Evolutionary conservation across 768 basidiomycete genomes (phyloP).

Genomic region (Mycena rosella): DNA sequence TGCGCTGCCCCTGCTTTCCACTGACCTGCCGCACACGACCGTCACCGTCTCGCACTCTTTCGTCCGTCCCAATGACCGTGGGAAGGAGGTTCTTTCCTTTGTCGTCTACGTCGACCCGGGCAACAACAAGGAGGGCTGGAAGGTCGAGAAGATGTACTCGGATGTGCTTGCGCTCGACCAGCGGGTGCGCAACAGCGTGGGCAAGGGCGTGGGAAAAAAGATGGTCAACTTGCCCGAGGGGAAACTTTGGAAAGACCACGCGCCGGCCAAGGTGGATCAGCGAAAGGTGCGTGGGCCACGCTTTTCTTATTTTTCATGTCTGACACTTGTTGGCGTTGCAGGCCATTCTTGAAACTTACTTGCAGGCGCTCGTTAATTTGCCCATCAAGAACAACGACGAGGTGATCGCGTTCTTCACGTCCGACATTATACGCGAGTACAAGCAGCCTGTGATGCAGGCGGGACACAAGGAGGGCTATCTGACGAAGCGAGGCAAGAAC

Average conservation of each 20-base stretch:
- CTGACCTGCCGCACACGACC: conserved; percentile 80
- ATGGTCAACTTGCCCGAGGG: conserved; percentile 90
- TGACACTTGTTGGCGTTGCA: conserved; percentile 42
- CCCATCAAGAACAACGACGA: conserved; percentile 91
- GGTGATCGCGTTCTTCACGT: conserved; percentile 92
- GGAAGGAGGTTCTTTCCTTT: conserved; percentile 94
- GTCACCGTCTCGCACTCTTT: conserved; percentile 83
- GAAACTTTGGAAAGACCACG: conserved; percentile 96
- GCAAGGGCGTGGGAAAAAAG: conserved; percentile 81
- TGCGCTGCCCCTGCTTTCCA: conserved; percentile 75
- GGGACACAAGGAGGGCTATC: conserved; percentile 94
- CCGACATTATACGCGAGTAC: conserved; percentile 84
- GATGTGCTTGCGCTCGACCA: conserved; percentile 93
- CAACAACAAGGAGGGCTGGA: conserved; percentile 79
- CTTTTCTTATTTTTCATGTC: conserved; percentile 18
- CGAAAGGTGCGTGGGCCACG: conserved; percentile 76
- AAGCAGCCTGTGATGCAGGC: conserved; percentile 82
- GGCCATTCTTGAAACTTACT: conserved; percentile 86
- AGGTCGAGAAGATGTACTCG: conserved; percentile 93
- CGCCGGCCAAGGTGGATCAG: conserved; percentile 96
- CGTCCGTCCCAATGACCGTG: conserved; percentile 89
- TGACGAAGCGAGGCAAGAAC: conserved; percentile 96
- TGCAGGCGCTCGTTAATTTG: conserved; percentile 85
- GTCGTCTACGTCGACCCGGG: conserved; percentile 82
- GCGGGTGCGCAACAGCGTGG: conserved; percentile 74